Evolutionary conservation across 495 filamentous ascomycete species (phyloP).

Genomic region (Xylaria curta): DNA sequence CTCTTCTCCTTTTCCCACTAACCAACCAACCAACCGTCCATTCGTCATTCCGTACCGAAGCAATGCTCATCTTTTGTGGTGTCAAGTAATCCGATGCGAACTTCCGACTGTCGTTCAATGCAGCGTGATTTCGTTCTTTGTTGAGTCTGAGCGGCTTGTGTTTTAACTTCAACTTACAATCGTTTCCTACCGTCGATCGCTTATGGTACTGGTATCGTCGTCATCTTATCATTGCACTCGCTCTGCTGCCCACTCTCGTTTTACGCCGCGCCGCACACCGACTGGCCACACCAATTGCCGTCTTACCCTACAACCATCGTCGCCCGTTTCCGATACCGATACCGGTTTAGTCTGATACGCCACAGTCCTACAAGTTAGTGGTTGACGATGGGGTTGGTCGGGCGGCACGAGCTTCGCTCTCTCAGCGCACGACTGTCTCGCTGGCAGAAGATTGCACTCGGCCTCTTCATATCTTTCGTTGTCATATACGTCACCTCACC

Average conservation of each 20-base stretch:
- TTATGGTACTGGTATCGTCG: conserved; percentile 13
- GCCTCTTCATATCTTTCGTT: conserved; percentile 31
- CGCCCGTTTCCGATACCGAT: neutral
- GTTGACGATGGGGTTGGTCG: conserved; percentile 38
- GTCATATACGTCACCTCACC: conserved; percentile 36
- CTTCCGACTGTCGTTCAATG: conserved; percentile 13
- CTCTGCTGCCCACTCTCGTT: conserved; percentile 23
- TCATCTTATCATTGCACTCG: neutral
- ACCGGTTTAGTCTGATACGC: neutral
- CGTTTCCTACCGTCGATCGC: conserved; percentile 5
- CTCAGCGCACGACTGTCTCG: conserved; percentile 37
- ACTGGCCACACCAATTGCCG: neutral
- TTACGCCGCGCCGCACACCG: conserved; percentile 4
- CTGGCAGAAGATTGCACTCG: conserved; percentile 37
- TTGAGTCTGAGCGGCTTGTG: conserved; percentile 6
- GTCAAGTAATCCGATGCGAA: conserved; percentile 21
- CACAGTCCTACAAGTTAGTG: neutral
- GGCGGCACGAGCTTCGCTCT: conserved; percentile 37
- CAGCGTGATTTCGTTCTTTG: neutral
- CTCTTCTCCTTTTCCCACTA: conserved; percentile 6
- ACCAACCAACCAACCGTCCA: neutral
- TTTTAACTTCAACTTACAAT: conserved; percentile 4
- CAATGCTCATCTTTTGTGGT: conserved; percentile 20
- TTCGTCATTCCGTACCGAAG: neutral
- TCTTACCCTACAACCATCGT: neutral